Evolutionary conservation across 1,139 yeast genomes (phyloP).

Genomic region (Yamadazyma buinensis): DNA sequence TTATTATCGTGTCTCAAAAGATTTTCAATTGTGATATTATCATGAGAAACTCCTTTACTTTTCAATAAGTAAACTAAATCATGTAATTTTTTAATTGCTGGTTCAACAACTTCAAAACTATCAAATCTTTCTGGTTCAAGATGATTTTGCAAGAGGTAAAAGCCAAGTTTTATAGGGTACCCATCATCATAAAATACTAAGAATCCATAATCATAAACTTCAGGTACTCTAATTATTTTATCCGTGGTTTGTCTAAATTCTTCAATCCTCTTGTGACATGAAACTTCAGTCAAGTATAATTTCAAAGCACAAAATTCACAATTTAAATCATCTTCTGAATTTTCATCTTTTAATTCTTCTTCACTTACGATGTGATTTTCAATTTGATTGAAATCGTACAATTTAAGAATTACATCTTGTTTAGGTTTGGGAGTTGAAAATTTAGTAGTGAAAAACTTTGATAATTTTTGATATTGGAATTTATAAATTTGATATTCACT

Average conservation of each 20-base stretch:
- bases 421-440: not conserved
- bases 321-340: too few relatives aligned
- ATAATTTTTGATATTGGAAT: not conserved
- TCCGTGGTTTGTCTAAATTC: not conserved
- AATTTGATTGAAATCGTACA: not conserved
- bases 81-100: not conserved
- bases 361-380: too few relatives aligned
- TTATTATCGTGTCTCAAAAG: not conserved
- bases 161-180: not conserved
- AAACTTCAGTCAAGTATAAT: not conserved
- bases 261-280: not conserved
- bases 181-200: not conserved
- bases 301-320: not conserved
- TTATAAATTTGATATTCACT: not conserved
- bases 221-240: not conserved
- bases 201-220: not conserved
- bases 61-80: not conserved
- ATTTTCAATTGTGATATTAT: not conserved
- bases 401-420: not conserved
- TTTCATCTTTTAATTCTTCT: too few relatives aligned
- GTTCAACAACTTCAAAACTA: not conserved
- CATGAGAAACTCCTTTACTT: not conserved
- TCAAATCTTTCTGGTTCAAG: not conserved
- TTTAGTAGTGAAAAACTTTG: not conserved
- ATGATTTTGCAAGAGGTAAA: not conserved